Conservation (phyloP, 192 early-diverging fungal species). For the Phlyctochytrium planicorne region DNA sequence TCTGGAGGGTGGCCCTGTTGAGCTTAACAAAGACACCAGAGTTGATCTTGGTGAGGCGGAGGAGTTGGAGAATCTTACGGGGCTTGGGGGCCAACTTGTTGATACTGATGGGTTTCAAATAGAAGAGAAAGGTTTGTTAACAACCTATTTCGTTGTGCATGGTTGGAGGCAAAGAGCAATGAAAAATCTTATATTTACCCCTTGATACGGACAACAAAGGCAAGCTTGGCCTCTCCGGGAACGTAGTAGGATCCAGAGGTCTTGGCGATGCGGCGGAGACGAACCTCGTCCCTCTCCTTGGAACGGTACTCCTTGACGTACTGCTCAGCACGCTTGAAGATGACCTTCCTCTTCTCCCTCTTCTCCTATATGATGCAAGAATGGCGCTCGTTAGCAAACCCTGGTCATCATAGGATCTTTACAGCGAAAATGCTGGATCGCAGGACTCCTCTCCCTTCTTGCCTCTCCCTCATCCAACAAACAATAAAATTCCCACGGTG, state of each 20-base stretch:
- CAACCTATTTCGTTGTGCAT: background rate
- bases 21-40: conserved; percentile 93
- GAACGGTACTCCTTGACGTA: conserved; percentile 97
- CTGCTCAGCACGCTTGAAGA: conserved; percentile 99
- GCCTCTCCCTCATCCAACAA: no score
- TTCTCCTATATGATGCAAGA: conserved; percentile 32
- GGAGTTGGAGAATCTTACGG: conserved; percentile 97
- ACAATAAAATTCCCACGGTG: no score
- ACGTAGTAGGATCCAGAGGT: conserved; percentile 90
- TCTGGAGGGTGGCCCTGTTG: conserved; percentile 95
- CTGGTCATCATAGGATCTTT: background rate
- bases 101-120: conserved; percentile 63
- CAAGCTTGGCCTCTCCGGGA: conserved; percentile 92
- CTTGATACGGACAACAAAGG: conserved; percentile 98
- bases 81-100: conserved; percentile 99
- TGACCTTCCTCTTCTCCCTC: conserved; percentile 81
- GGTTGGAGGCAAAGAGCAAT: background rate
- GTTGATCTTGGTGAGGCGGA: conserved; percentile 99
- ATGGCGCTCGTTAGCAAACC: background rate
- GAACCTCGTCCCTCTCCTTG: conserved; percentile 85
- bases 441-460: no score
- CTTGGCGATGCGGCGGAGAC: conserved; percentile 92
- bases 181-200: conserved; percentile 44
- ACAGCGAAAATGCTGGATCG: no score
- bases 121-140: no score